phyloP scores from a whole-genome alignment of 768 basidiomycete genomes.

The Suillus paluster region DNA sequence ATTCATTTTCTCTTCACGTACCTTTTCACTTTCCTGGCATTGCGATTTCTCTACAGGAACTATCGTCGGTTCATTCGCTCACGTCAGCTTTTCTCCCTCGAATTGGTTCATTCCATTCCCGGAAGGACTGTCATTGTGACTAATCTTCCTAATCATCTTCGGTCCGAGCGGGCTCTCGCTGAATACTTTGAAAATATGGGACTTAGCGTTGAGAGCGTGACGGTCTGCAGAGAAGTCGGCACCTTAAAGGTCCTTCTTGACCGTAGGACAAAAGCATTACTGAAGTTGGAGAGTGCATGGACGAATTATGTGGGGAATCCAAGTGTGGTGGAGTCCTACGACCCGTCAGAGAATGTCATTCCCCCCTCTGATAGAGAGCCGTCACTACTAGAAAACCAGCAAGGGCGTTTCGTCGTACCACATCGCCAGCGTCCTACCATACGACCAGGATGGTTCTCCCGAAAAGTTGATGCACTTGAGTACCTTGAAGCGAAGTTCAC shows the following conservation, averaged over 20 bases:
- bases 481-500: conserved; percentile 81
- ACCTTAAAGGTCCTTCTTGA: conserved; percentile 75
- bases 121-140: conserved; percentile 92
- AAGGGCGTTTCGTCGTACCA: conserved; percentile 67
- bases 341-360: conserved; percentile 63
- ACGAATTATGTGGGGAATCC: conserved; percentile 93
- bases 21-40: conserved; percentile 84
- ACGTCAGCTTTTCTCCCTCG: conserved; percentile 91
- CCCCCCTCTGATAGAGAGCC: conserved; percentile 53
- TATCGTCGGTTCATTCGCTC: conserved; percentile 88
- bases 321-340: conserved; percentile 80
- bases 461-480: conserved; percentile 88
- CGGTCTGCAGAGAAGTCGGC: conserved; percentile 82
- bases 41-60: conserved; percentile 88
- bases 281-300: conserved; percentile 86
- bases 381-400: conserved; percentile 56
- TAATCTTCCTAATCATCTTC: conserved; percentile 81
- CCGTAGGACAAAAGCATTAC: conserved; percentile 76
- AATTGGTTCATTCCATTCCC: conserved; percentile 93
- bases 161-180: conserved; percentile 82
- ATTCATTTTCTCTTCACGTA: conserved; percentile 94
- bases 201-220: conserved; percentile 90
- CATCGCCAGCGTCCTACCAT: conserved; percentile 78
- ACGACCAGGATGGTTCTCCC: conserved; percentile 72
- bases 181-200: conserved; percentile 94